Evolutionary conservation across 768 basidiomycete species (phyloP).

Genomic region (Tulasnella sp.): DNA sequence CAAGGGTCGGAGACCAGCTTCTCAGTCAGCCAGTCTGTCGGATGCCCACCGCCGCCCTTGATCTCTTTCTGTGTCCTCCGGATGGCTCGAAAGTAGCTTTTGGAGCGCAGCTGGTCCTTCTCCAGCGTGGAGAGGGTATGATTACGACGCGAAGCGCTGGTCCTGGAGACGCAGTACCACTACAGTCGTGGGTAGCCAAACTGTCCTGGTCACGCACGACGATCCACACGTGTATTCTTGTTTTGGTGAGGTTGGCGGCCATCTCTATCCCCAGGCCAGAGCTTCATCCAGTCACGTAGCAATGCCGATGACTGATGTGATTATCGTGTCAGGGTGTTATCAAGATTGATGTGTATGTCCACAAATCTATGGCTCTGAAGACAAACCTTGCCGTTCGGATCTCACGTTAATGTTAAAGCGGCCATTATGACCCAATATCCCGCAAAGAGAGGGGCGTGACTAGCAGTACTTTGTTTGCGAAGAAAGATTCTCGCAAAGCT

Average conservation of each 20-base stretch:
- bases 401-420: slow-evolving; percentile 31
- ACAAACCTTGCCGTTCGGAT: slow-evolving; percentile 37
- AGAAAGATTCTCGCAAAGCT: no score
- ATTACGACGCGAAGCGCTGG: slow-evolving; percentile 55
- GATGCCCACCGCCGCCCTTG: slow-evolving; percentile 51
- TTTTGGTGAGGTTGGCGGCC: slow-evolving; percentile 49
- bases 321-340: no score
- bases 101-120: slow-evolving; percentile 46
- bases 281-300: slow-evolving; percentile 77
- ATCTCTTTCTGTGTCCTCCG: slow-evolving; percentile 48
- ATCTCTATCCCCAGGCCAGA: slow-evolving; percentile 69
- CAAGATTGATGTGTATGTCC: no score
- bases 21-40: slow-evolving; percentile 49
- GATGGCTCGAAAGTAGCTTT: slow-evolving; percentile 75
- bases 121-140: slow-evolving; percentile 49
- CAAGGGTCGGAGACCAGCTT: slow-evolving; percentile 32
- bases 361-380: slow-evolving; percentile 8
- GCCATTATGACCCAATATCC: slow-evolving; percentile 3
- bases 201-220: slow-evolving; percentile 63
- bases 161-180: slow-evolving; percentile 37
- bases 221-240: slow-evolving; percentile 76
- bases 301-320: no score
- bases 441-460: background rate
- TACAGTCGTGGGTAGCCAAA: slow-evolving; percentile 48
- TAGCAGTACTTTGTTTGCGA: no score